Evolutionary conservation across 1,284 basidiomycete genomes (phyloP), one percentile per base, ranked within the genome.

Genomic region (Cutaneotrichosporon spelunceum): DNA sequence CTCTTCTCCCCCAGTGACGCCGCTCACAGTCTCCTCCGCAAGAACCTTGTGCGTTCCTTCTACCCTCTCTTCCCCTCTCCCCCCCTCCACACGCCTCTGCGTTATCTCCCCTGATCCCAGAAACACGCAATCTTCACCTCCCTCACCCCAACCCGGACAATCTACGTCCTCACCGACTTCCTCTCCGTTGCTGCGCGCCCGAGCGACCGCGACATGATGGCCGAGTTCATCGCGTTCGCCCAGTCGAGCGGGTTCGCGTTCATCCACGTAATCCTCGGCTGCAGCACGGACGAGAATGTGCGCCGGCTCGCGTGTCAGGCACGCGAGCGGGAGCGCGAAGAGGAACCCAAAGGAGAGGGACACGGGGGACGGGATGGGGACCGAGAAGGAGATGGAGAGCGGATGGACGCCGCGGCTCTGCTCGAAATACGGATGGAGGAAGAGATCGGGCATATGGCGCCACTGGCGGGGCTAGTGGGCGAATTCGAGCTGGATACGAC

Each of bases 401-500:
- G 13, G 14, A 58, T 47, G 14, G 67, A 73, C 50, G 61, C 65
- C 30, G 26, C 21, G 8, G 26, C 27, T 2, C 60, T 72, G 26
- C 52, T 70, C 49, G 68, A 70, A 53, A 49, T 68, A 27, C 65
- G 70, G 53, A 75, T 75, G 73, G 68, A 67, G 44, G 72, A 73
- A 53, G 72, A 75, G 59, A 57, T 73, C 9, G 67, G 62, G 11
- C 63, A 65, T 30, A 68, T 70, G 33, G 52, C 39, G 30, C 42
- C 60, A 49, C 23, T 44, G 11, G 44, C 54, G 7, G 67, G 70
- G 4, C 56, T 74, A n/a, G 49, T 60, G n/a, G 70, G 68, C 42
- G 72, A 75, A 61, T 70, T 62, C 45, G 72, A 75, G 63, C 62
- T 75, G 16, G 68, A 73, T 49, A 73, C 70, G 26, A 65, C 65